Percentiles rank a stretch among this genome's conserved stretches.
phyloP scores from a whole-genome alignment of 2,329 filamentous ascomycete genomes.

The Alternaria consortialis region DNA sequence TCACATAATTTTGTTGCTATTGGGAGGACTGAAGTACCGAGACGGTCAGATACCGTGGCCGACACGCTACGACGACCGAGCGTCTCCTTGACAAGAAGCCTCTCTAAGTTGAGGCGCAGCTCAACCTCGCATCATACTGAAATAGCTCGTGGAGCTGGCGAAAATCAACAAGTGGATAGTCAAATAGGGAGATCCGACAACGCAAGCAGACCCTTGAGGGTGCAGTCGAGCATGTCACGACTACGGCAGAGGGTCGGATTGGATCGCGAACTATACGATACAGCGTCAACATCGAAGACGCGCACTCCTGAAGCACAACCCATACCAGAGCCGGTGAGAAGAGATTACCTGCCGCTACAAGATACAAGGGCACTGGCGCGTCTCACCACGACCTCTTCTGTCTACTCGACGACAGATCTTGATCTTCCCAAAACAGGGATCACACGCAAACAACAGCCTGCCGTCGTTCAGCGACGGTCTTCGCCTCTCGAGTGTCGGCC shows the following conservation, averaged over 20 bases:
- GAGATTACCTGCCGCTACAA: conserved; percentile 5
- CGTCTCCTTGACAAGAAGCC: conserved; percentile 36
- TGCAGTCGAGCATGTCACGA: conserved; percentile 31
- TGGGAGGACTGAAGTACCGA: conserved; percentile 36
- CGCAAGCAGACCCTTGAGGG: conserved; percentile 16
- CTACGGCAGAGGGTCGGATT: conserved; percentile 28
- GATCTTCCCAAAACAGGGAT: not conserved
- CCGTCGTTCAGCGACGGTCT: not conserved
- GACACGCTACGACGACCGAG: conserved; percentile 36
- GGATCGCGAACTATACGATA: conserved; percentile 17
- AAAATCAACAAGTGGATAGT: conserved; percentile 6
- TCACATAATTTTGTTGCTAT: conserved; percentile 37
- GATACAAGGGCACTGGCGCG: conserved; percentile 2
- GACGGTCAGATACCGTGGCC: conserved; percentile 40
- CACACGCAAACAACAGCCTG: not conserved
- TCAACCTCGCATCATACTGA: conserved; percentile 29
- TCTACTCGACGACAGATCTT: conserved; percentile 9
- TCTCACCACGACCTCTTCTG: conserved; percentile 15
- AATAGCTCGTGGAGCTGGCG: conserved; percentile 10
- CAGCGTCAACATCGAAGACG: not conserved
- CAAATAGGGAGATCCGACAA: conserved; percentile 9
- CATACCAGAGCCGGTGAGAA: conserved; percentile 2
- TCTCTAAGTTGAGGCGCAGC: conserved; percentile 33
- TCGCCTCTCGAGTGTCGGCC: not conserved
- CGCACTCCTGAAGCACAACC: conserved; percentile 2